A percentile compares a stretch with the other conserved stretches of the same genome.
phyloP scores from a whole-genome alignment of 306 rosid species.

The Dryas octopetala region DNA sequence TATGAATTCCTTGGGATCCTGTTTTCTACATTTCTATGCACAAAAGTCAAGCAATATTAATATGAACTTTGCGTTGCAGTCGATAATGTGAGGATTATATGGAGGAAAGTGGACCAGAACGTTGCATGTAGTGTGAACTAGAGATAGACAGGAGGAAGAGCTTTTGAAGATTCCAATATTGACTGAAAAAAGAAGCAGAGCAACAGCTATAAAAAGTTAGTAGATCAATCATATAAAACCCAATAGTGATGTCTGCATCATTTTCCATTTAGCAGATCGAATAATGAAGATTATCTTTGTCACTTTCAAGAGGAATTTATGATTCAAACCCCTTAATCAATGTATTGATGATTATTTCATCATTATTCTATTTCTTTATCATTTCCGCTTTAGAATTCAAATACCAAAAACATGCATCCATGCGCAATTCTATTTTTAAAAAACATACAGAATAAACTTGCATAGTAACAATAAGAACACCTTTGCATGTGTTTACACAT shows the following conservation, averaged over 20 bases:
- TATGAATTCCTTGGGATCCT: too few species aligned
- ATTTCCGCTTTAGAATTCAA: background rate
- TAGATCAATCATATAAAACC: background rate
- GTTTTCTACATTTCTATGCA: background rate
- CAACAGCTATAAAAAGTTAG: background rate
- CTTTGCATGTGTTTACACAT: too few species aligned
- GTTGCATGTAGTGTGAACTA: background rate
- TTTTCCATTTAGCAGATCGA: slow-evolving; percentile 19
- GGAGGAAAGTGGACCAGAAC: background rate
- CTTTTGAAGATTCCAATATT: slow-evolving; percentile 6
- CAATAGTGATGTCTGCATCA: background rate
- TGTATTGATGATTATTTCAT: background rate
- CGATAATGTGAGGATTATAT: background rate
- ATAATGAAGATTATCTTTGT: slow-evolving; percentile 28
- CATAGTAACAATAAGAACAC: too few species aligned
- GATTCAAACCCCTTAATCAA: background rate
- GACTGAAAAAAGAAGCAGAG: background rate
- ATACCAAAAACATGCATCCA: background rate
- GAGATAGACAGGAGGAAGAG: background rate
- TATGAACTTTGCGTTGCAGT: background rate
- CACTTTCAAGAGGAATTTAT: slow-evolving; percentile 30
- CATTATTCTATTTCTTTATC: background rate
- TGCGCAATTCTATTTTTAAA: too few species aligned
- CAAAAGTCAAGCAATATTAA: background rate
- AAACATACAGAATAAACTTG: too few species aligned